phyloP scores from a whole-genome alignment of 2,329 filamentous ascomycete genomes.

The Ophiostoma sp. region DNA sequence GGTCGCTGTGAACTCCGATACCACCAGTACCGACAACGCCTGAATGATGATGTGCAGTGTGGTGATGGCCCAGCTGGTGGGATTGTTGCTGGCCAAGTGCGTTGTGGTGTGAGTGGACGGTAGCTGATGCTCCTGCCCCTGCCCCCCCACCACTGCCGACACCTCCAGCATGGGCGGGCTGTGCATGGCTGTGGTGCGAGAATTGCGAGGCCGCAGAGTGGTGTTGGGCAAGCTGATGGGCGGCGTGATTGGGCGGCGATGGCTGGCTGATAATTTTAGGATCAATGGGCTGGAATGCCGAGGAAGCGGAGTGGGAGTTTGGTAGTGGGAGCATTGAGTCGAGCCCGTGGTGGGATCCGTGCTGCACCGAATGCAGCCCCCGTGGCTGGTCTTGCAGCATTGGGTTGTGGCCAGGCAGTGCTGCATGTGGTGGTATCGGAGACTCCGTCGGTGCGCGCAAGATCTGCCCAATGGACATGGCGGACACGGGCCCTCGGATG shows the following conservation, averaged over 20 bases:
- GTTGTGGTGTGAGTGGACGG: not conserved
- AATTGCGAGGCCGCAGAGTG: slow-evolving; percentile 4
- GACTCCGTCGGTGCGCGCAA: slow-evolving; percentile 30
- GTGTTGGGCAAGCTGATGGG: not conserved
- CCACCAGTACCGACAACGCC: slow-evolving; percentile 1
- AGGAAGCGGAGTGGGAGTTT: slow-evolving; percentile 29
- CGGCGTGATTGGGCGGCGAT: slow-evolving; percentile 26
- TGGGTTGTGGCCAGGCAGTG: slow-evolving; percentile 29
- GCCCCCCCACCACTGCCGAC: not conserved
- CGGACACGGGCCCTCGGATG: slow-evolving; percentile 41
- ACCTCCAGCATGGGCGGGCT: not conserved
- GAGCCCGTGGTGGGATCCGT: slow-evolving; percentile 32
- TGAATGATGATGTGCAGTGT: slow-evolving; percentile 26
- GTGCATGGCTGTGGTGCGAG: slow-evolving; percentile 10
- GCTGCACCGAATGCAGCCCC: slow-evolving; percentile 34
- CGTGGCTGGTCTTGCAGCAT: slow-evolving; percentile 33
- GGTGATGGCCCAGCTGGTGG: slow-evolving; percentile 27
- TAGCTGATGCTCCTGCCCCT: not conserved
- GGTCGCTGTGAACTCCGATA: slow-evolving; percentile 26
- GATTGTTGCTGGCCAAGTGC: slow-evolving; percentile 2
- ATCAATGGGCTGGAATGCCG: slow-evolving; percentile 48
- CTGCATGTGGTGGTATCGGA: slow-evolving; percentile 29
- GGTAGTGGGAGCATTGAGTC: slow-evolving; percentile 25
- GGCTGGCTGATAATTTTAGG: slow-evolving; percentile 52
- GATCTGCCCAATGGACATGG: slow-evolving; percentile 34